A percentile compares a stretch with the other conserved stretches of the same genome.
Conservation (phyloP, 805 yeast genomes). For the Kluyveromyces siamensis region DNA sequence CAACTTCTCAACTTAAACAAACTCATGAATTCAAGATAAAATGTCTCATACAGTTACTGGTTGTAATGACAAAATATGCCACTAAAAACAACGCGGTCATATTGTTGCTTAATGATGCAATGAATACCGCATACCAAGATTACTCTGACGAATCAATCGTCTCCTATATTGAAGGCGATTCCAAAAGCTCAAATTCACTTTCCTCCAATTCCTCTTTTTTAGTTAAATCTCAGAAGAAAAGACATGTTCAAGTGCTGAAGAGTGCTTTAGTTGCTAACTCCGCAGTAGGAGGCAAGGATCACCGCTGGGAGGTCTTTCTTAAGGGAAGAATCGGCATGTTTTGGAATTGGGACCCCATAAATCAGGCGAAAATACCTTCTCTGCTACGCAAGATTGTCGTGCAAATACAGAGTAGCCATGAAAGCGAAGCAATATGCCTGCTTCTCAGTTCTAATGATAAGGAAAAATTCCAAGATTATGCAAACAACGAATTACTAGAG, state of each 20-base stretch:
- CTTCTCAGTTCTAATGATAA: not conserved
- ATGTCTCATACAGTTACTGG: conserved; percentile 18
- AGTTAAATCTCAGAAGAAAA: conserved; percentile 6
- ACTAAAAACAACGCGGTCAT: conserved; percentile 14
- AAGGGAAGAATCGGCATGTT: conserved; percentile 20
- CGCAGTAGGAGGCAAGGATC: conserved; percentile 23
- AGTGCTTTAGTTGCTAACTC: conserved; percentile 24
- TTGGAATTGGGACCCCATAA: conserved; percentile 19
- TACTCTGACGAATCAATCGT: conserved; percentile 7
- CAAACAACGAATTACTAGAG: not conserved
- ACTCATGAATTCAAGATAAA: conserved; percentile 23
- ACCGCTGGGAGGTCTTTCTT: conserved; percentile 24
- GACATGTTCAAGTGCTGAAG: conserved; percentile 21
- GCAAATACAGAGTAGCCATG: not conserved
- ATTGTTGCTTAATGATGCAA: conserved; percentile 23
- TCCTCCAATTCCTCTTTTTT: conserved; percentile 2
- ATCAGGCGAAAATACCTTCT: not conserved
- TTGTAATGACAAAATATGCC: conserved; percentile 22
- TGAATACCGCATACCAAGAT: conserved; percentile 24
- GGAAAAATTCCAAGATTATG: not conserved
- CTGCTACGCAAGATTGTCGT: not conserved
- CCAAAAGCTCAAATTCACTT: conserved; percentile 15
- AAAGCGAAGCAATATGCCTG: not conserved
- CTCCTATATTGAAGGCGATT: conserved; percentile 13
- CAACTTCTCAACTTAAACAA: conserved; percentile 1